Percentiles rank a stretch among this genome's conserved stretches.
These are phyloP conservation scores for Phytopythium sindhum DNA, from an alignment of 352 stramenopile species.

Conservation along the genomic window DNA sequence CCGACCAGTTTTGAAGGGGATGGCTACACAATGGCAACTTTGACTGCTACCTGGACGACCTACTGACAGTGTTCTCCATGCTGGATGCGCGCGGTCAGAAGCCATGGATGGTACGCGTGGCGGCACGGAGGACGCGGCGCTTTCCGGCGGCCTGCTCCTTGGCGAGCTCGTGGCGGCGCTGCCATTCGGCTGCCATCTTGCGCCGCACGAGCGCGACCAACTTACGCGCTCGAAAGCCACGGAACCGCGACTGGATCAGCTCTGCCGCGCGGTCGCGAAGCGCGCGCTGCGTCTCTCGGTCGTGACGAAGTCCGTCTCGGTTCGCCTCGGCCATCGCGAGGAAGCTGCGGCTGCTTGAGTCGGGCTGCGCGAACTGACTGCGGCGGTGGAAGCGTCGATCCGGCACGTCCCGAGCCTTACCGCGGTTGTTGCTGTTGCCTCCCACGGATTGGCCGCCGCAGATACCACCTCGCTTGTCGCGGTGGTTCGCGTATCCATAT, in stretches of 20 bases:
- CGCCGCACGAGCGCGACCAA: slow-evolving; percentile 37
- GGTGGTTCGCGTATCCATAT: not conserved
- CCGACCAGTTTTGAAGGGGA: not conserved
- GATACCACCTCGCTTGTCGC: not conserved
- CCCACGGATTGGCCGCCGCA: not conserved
- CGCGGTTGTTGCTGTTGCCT: not conserved
- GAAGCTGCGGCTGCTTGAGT: not conserved
- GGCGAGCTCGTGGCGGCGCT: slow-evolving; percentile 8
- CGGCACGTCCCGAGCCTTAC: not conserved
- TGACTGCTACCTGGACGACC: not conserved
- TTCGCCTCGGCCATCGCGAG: not conserved
- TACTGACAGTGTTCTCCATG: no score
- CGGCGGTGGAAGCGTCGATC: slow-evolving; percentile 19
- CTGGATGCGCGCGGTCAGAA: slow-evolving; percentile 19
- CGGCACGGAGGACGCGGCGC: slow-evolving; percentile 23
- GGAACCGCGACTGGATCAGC: slow-evolving; percentile 43
- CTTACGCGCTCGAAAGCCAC: slow-evolving; percentile 32
- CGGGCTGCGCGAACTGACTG: slow-evolving; percentile 8
- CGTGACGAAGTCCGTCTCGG: not conserved
- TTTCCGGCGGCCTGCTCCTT: slow-evolving; percentile 19
- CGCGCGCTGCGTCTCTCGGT: slow-evolving; percentile 18
- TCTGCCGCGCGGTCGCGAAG: slow-evolving; percentile 31
- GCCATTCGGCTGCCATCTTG: slow-evolving; percentile 20
- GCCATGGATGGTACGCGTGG: slow-evolving; percentile 36
- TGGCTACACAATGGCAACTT: slow-evolving; percentile 3